Percentiles rank a stretch among this genome's conserved stretches.
Conservation (phyloP, 2,329 filamentous ascomycete species). For the Dactylellina parvicollis region DNA sequence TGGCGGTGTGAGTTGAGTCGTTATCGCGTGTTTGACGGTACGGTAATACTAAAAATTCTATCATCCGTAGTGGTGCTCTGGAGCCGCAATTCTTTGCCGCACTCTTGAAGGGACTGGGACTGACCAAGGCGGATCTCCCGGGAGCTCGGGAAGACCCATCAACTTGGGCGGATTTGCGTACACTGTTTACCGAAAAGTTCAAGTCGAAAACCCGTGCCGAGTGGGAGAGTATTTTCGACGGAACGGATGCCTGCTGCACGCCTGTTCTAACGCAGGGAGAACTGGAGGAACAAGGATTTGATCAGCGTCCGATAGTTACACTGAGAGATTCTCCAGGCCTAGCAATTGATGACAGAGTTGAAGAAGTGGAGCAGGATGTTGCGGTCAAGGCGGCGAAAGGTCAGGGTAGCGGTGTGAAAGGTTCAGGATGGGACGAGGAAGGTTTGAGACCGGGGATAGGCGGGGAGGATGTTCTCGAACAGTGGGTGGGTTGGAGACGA, state of each 20-base stretch:
- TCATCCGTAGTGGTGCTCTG: slow-evolving; percentile 80
- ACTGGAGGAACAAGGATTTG: slow-evolving; percentile 69
- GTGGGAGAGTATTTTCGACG: slow-evolving; percentile 88
- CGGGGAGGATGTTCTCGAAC: slow-evolving; percentile 73
- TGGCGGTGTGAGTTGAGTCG: slow-evolving; percentile 71
- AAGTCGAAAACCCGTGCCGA: slow-evolving; percentile 74
- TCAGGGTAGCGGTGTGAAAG: slow-evolving; percentile 61
- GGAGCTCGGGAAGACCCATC: slow-evolving; percentile 69
- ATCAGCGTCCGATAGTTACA: slow-evolving; percentile 65
- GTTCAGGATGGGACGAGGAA: slow-evolving; percentile 72
- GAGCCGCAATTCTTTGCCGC: slow-evolving; percentile 84
- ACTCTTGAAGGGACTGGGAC: slow-evolving; percentile 73
- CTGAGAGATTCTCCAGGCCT: slow-evolving; percentile 75
- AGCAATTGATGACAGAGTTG: slow-evolving; percentile 63
- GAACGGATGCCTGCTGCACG: slow-evolving; percentile 91
- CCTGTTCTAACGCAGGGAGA: slow-evolving; percentile 82
- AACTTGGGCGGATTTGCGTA: slow-evolving; percentile 75
- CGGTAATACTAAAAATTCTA: slow-evolving; percentile 71
- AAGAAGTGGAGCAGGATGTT: slow-evolving; percentile 57
- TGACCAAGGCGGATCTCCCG: slow-evolving; percentile 65
- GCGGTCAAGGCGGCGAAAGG: slow-evolving; percentile 40
- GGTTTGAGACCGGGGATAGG: slow-evolving; percentile 74
- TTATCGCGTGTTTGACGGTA: not conserved
- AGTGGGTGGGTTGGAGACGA: slow-evolving; percentile 80
- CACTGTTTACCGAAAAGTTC: slow-evolving; percentile 72